Evolutionary conservation across 108 stramenopile genomes (phyloP).

Genomic region (Nannochloropsis oceanica): DNA sequence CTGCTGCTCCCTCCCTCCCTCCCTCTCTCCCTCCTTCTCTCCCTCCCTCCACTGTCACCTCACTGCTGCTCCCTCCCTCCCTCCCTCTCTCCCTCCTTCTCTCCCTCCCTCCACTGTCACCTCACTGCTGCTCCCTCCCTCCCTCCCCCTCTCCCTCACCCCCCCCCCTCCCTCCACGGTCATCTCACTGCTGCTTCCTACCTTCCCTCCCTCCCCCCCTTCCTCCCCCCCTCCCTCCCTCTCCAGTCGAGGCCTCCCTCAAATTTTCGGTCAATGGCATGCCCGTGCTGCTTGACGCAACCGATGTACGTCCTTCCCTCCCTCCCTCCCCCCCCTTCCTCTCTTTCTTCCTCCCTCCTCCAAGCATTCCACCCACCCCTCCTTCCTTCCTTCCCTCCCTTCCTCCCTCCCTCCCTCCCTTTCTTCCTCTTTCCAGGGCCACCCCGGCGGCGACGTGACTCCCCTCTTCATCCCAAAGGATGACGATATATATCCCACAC

Average conservation of each 20-base stretch:
- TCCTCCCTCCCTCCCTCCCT: not conserved
- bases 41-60: no score
- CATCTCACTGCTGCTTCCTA: no score
- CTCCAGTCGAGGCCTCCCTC: no score
- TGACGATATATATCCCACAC: slow-evolving; percentile 76
- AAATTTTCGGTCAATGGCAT: no score
- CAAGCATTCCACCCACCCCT: not conserved
- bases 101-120: not conserved
- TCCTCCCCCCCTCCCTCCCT: no score
- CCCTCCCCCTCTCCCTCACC: no score
- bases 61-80: not conserved
- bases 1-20: no score
- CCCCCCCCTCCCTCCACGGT: no score
- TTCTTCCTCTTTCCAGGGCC: not conserved
- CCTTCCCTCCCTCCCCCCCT: no score
- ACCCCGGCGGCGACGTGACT: not conserved
- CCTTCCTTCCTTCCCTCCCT: not conserved
- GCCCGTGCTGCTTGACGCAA: no score
- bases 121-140: not conserved
- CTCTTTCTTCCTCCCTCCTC: not conserved
- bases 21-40: not conserved
- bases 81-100: not conserved
- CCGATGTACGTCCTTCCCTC: no score
- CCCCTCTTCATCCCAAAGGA: slow-evolving; percentile 49
- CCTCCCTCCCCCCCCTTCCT: no score